phyloP scores from a whole-genome alignment of 2,329 filamentous ascomycete genomes.

The Sclerotinia subarctica region DNA sequence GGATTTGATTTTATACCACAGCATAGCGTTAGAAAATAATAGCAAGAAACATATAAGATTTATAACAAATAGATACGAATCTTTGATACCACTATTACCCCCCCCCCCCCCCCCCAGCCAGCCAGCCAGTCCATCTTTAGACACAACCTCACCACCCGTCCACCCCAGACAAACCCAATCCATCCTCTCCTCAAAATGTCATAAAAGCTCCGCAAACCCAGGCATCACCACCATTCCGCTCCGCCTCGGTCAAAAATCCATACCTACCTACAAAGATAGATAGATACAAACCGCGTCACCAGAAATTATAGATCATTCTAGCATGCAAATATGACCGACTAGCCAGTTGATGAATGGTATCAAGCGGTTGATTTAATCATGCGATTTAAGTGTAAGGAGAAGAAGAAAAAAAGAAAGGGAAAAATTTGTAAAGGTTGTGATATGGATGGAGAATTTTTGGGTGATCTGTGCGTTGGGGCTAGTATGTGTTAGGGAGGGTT shows the following conservation, averaged over 20 bases:
- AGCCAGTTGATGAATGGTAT: slow-evolving; percentile 32
- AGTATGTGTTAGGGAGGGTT: not conserved
- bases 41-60: not conserved
- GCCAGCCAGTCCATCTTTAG: not conserved
- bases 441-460: not conserved
- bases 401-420: slow-evolving; percentile 19
- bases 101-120: no score
- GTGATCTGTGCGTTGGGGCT: not conserved
- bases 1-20: slow-evolving; percentile 3
- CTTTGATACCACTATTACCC: no score
- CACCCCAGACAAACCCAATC: not conserved
- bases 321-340: slow-evolving; percentile 37
- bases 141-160: not conserved
- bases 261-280: not conserved
- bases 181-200: not conserved
- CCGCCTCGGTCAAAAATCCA: not conserved
- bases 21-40: slow-evolving; percentile 8
- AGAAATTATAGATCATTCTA: slow-evolving; percentile 26
- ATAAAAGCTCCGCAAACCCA: slow-evolving; percentile 19
- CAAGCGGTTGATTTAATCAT: slow-evolving; percentile 37
- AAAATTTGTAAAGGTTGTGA: not conserved
- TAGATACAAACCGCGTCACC: slow-evolving; percentile 12
- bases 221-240: not conserved
- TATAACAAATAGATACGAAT: not conserved
- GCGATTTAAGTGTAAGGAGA: slow-evolving; percentile 29